Evolutionary conservation across 2,329 filamentous ascomycete species (phyloP).

Genomic region (Ascosphaera acerosa): DNA sequence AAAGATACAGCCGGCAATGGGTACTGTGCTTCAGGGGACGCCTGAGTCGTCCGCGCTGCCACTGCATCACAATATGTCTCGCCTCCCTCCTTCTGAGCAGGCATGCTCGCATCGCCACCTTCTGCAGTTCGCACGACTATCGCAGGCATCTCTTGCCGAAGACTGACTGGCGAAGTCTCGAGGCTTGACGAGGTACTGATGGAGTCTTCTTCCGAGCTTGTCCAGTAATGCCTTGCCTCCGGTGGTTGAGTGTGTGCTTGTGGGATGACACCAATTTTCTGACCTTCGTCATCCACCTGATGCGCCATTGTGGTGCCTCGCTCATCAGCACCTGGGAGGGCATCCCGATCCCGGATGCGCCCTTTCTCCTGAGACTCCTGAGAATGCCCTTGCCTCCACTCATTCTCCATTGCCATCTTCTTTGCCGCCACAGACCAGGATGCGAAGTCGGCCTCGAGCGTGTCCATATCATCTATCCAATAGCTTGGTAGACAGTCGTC

Average conservation of each 20-base stretch:
- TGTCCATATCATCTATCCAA: conserved; percentile 75
- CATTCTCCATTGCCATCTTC: conserved; percentile 41
- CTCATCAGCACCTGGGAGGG: too few relatives aligned
- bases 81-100: too few relatives aligned
- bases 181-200: background rate
- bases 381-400: too few relatives aligned
- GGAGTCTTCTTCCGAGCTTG: conserved; percentile 1
- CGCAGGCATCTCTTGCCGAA: background rate
- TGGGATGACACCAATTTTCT: too few relatives aligned
- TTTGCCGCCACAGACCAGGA: conserved; percentile 64
- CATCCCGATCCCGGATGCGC: too few relatives aligned
- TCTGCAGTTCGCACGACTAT: background rate
- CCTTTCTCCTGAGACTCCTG: too few relatives aligned
- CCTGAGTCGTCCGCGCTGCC: too few relatives aligned
- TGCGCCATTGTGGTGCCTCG: too few relatives aligned
- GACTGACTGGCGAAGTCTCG: background rate
- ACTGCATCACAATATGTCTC: too few relatives aligned
- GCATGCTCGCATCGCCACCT: background rate
- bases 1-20: too few relatives aligned
- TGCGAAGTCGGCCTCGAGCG: conserved; percentile 49
- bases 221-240: background rate
- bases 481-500: conserved; percentile 60
- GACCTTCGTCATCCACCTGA: too few relatives aligned
- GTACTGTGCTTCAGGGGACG: too few relatives aligned
- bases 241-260: background rate